These are phyloP conservation scores for Clonostachys sp. DNA, from an alignment of 2,329 filamentous ascomycete genomes.

Conservation along the genomic window DNA sequence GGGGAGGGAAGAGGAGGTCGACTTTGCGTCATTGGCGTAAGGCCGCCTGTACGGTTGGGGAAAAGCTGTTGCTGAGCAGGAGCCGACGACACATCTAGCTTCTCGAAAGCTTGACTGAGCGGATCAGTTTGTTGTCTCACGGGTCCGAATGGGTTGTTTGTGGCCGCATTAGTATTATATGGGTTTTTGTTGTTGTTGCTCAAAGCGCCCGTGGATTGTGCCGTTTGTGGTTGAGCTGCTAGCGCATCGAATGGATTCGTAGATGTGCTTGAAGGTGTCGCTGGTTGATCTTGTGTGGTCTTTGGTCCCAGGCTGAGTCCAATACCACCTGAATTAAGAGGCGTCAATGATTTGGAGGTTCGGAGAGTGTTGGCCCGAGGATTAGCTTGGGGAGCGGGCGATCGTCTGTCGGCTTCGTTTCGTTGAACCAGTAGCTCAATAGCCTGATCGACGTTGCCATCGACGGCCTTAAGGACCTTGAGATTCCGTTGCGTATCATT, in stretches of 20 bases:
- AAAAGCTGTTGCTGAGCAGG: conserved; percentile 53
- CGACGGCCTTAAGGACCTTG: conserved; percentile 74
- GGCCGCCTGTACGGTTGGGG: conserved; percentile 69
- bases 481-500: conserved; percentile 76
- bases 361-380: conserved; percentile 42
- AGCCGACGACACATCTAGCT: conserved; percentile 59
- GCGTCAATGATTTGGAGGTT: conserved; percentile 49
- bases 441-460: conserved; percentile 80
- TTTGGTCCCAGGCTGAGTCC: conserved; percentile 6
- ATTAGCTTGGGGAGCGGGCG: conserved; percentile 24
- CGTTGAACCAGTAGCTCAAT: conserved; percentile 81
- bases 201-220: conserved; percentile 60
- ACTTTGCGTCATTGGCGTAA: conserved; percentile 28
- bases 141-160: conserved; percentile 62
- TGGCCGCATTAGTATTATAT: conserved; percentile 28
- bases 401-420: conserved; percentile 60
- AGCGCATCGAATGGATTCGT: conserved; percentile 67
- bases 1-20: conserved; percentile 37
- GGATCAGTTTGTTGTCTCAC: conserved; percentile 32
- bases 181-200: conserved; percentile 45
- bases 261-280: conserved; percentile 39
- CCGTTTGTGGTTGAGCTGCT: conserved; percentile 53
- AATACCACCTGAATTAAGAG: conserved; percentile 30
- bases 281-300: conserved; percentile 21
- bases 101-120: conserved; percentile 69